Base-by-base conservation (phyloP, 2,329 filamentous ascomycete genomes). In the Colletotrichum limetticola region DNA sequence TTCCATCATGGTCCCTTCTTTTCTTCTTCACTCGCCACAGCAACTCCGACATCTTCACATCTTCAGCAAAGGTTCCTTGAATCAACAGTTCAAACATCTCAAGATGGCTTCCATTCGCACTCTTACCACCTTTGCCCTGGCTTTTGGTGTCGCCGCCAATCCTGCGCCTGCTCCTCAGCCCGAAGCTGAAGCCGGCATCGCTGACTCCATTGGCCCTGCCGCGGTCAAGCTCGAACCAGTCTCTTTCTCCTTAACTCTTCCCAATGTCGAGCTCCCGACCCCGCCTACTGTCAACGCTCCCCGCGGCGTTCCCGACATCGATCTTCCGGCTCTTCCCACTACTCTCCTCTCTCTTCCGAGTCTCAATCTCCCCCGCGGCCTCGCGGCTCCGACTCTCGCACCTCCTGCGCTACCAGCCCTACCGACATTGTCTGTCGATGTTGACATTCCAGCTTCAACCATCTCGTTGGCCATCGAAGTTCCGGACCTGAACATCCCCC, bases 61-160 rank as follows among this genome's bases (percentile, higher is more conserved):
- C 6, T 7, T 59, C 28, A 12, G 9, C 8, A 11, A 9, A 30
- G 4, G 37, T 46, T 49, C 16, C 28, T 28, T 35, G 37, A 64
- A 19, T 22, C 49, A 42, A 22, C 19, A 16, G 14, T 16, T 19
- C 37, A 16, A 65, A 28, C 8, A 7, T n/a, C 9, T 30, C 60
- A 72, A 65, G 2, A 72, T 72, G 70, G 61, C 60, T 35, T n/a
- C 55, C 24, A 52, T 72, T 52, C 70, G 66, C 59, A 52, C 2
- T 37, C 4, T 70, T 30, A 30, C 66, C 32, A 26, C 59, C 32
- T 22, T 65, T 5, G 46, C 59, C 8, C 32, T 72, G 14, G 66
- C 46, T 8, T 32, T 65, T 19, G 66, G 70, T 30, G 66, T 28
- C 14, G 42, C 70, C 22, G 70, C 70, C 16, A 46, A 32, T 5